Conservation (phyloP, 2,329 filamentous ascomycete species). For the Aspergillus felis region DNA sequence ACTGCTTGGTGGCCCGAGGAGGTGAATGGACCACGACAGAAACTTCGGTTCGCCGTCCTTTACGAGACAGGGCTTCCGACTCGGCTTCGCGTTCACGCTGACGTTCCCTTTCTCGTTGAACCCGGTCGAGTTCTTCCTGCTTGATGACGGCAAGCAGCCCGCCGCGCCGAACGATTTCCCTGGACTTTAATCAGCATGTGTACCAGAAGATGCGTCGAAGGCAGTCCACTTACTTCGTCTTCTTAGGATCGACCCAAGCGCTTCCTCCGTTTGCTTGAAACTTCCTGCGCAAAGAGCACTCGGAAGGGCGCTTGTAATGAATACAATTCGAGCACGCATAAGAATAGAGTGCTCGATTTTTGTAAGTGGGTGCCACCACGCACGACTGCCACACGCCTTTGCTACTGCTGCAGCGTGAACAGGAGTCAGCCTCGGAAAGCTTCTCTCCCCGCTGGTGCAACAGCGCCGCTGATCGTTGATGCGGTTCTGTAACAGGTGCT, state of each 20-base stretch:
- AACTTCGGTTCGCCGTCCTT: background rate
- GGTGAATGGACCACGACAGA: background rate
- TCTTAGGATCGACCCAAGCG: background rate
- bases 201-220: background rate
- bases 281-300: background rate
- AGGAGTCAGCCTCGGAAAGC: background rate
- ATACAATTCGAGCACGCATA: background rate
- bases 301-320: background rate
- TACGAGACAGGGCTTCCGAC: background rate
- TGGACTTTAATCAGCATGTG: background rate
- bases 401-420: background rate
- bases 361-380: background rate
- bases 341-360: background rate
- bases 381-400: background rate
- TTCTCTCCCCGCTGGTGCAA: background rate
- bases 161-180: background rate
- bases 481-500: no score
- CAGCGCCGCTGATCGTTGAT: background rate
- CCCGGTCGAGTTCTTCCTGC: background rate
- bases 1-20: background rate
- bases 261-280: background rate
- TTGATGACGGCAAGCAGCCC: background rate
- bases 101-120: background rate
- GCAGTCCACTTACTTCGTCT: background rate
- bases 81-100: background rate